These are phyloP conservation scores for Curvularia verruculosa DNA, from an alignment of 2,329 filamentous ascomycete genomes.

Conservation along the genomic window DNA sequence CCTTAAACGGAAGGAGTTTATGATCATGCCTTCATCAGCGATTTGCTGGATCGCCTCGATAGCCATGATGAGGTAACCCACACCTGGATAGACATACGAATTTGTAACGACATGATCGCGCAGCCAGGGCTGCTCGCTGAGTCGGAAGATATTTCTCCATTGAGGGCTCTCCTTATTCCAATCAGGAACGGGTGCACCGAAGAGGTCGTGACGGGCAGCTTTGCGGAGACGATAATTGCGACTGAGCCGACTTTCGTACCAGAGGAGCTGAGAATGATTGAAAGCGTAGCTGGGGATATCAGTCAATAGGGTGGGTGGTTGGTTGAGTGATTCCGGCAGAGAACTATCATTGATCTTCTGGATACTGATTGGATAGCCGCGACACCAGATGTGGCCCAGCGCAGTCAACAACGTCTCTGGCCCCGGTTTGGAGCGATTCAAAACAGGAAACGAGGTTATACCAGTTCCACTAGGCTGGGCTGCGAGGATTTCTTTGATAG, in stretches of 20 bases:
- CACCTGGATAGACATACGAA: constrained; percentile 22
- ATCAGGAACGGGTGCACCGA: constrained; percentile 10
- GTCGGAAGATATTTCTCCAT: constrained; percentile 15
- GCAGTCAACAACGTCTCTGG: neutral
- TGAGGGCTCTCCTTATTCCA: constrained; percentile 4
- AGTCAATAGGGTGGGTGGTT: constrained; percentile 20
- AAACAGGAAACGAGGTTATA: neutral
- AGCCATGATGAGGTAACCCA: constrained; percentile 9
- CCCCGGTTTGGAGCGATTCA: constrained; percentile 2
- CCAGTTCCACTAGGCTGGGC: neutral
- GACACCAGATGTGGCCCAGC: neutral
- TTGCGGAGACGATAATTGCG: constrained; percentile 10
- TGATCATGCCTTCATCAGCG: constrained; percentile 4
- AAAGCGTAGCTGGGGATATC: constrained; percentile 30
- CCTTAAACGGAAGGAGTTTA: neutral
- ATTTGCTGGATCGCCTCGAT: constrained; percentile 12
- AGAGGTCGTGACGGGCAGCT: constrained; percentile 12
- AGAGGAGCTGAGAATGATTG: constrained; percentile 36
- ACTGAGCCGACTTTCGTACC: constrained; percentile 23
- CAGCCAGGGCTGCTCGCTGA: constrained; percentile 20
- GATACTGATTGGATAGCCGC: neutral
- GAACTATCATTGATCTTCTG: neutral
- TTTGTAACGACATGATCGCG: constrained; percentile 14
- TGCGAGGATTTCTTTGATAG: constrained; percentile 11
- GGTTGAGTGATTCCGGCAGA: constrained; percentile 4